Conservation (phyloP, 768 basidiomycete species). For the Russula vinacea region DNA sequence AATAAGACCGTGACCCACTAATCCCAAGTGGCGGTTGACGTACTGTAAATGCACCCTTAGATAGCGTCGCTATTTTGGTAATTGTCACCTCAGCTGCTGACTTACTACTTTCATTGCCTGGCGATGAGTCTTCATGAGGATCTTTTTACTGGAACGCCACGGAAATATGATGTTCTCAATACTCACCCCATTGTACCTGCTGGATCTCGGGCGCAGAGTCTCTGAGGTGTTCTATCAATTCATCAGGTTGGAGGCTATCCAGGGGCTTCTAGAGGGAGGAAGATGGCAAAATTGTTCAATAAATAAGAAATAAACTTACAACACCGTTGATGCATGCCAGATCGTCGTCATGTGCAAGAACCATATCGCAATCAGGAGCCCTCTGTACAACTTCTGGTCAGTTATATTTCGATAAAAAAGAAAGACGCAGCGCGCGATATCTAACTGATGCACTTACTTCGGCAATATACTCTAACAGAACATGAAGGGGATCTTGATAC, state of each 20-base stretch:
- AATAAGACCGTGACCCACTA: no score
- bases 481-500: background rate
- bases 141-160: background rate
- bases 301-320: background rate
- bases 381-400: background rate
- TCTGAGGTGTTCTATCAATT: background rate
- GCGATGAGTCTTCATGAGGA: background rate
- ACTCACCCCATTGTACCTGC: background rate
- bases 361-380: background rate
- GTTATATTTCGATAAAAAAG: background rate
- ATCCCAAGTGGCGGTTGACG: no score
- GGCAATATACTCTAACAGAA: background rate
- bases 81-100: background rate
- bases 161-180: background rate
- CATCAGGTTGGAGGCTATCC: background rate
- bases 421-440: background rate
- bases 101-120: background rate
- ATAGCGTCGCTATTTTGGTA: no score
- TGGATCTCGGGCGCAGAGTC: background rate
- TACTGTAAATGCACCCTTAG: no score
- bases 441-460: background rate
- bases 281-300: background rate
- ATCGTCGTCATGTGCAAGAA: background rate
- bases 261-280: background rate
- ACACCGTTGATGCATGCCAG: background rate